Percentiles rank a stretch among this genome's conserved stretches.
phyloP scores from a whole-genome alignment of 495 filamentous ascomycete genomes.

The Pyrenula aspistea region DNA sequence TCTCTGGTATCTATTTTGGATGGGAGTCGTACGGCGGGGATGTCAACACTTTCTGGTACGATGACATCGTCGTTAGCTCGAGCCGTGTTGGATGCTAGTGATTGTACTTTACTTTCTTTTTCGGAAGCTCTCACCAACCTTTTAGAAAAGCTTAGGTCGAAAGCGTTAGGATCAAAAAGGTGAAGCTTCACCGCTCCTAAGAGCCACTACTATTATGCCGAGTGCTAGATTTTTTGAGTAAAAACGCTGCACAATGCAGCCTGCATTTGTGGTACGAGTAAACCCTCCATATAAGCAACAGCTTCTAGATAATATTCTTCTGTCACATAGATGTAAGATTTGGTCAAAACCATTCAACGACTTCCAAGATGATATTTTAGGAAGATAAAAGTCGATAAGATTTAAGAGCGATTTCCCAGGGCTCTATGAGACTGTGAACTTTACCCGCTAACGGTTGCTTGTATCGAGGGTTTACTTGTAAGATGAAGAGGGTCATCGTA shows the following conservation, averaged over 20 bases:
- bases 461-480: too few species aligned
- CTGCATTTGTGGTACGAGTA: not conserved
- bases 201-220: not conserved
- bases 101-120: not conserved
- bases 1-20: constrained; percentile 43
- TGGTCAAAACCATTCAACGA: too few species aligned
- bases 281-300: too few species aligned
- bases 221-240: not conserved
- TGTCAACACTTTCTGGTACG: constrained; percentile 46
- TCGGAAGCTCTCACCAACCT: not conserved
- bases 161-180: not conserved
- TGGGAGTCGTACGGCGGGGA: constrained; percentile 49
- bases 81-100: constrained; percentile 31
- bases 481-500: too few species aligned
- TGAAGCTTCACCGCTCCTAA: not conserved
- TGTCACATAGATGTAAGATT: too few species aligned
- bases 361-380: too few species aligned
- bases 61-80: constrained; percentile 34
- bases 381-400: too few species aligned
- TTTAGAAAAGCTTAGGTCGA: not conserved
- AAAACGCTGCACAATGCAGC: not conserved
- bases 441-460: too few species aligned
- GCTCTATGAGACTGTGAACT: too few species aligned
- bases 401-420: too few species aligned
- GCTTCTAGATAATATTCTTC: too few species aligned